Evolutionary conservation across 305 asterid species (phyloP).

Genomic region (Fraxinus ornus): DNA sequence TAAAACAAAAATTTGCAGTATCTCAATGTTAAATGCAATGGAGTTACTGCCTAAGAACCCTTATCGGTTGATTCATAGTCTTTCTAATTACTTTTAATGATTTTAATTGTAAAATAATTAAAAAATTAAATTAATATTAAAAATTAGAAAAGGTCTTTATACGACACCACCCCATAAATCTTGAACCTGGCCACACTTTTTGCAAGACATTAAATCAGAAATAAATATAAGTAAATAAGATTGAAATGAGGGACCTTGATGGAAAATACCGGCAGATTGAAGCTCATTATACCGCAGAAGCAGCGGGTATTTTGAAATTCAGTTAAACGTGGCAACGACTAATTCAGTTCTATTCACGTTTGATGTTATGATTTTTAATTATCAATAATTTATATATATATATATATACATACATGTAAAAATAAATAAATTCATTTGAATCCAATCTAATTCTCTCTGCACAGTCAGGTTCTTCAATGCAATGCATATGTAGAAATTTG

Average conservation of each 20-base stretch:
- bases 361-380: not conserved
- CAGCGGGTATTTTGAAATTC: conserved; percentile 35
- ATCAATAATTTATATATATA: not conserved
- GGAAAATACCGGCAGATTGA: not conserved
- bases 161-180: too few relatives aligned
- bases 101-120: too few relatives aligned
- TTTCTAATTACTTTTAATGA: too few relatives aligned
- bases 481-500: not conserved
- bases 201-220: not conserved
- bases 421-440: not conserved
- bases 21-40: too few relatives aligned
- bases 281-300: conserved; percentile 19
- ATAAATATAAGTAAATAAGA: not conserved
- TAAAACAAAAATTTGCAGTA: too few relatives aligned
- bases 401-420: not conserved
- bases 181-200: too few relatives aligned
- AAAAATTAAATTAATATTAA: too few relatives aligned
- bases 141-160: too few relatives aligned
- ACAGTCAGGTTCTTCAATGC: conserved; percentile 26
- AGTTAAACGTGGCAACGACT: conserved; percentile 40
- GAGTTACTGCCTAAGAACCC: too few relatives aligned
- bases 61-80: too few relatives aligned
- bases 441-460: not conserved
- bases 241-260: not conserved
- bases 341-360: conserved; percentile 15